These are phyloP conservation scores for Candida verbasci DNA, from an alignment of 805 yeast genomes.

Conservation along the genomic window DNA sequence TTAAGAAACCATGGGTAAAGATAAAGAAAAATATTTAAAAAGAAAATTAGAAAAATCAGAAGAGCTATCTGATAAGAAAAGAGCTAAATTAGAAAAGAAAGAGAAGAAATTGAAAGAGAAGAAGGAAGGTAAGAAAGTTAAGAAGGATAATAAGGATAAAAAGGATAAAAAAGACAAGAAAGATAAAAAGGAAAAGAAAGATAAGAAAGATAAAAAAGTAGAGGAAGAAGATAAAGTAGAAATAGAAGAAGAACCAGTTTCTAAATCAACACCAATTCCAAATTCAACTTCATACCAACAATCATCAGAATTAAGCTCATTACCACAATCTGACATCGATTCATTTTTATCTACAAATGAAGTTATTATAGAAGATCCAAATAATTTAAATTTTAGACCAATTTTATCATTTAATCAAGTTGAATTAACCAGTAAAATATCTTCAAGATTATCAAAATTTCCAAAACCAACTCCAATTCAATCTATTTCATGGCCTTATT, in stretches of 20 bases:
- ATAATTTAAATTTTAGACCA: slow-evolving; percentile 54
- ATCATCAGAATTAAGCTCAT: slow-evolving; percentile 32
- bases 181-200: slow-evolving; percentile 20
- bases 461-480: slow-evolving; percentile 95
- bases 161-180: slow-evolving; percentile 21
- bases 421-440: slow-evolving; percentile 48
- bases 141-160: slow-evolving; percentile 23
- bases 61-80: slow-evolving; percentile 3
- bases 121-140: slow-evolving; percentile 22
- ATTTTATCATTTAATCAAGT: slow-evolving; percentile 63
- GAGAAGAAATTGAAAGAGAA: slow-evolving; percentile 21
- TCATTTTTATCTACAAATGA: slow-evolving; percentile 66
- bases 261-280: slow-evolving; percentile 19
- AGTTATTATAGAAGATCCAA: slow-evolving; percentile 73
- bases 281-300: slow-evolving; percentile 28
- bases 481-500: slow-evolving; percentile 90
- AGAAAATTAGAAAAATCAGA: slow-evolving; percentile 13
- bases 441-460: slow-evolving; percentile 61
- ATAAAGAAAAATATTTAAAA: slow-evolving; percentile 2
- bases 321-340: slow-evolving; percentile 54
- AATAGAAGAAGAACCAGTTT: slow-evolving; percentile 24
- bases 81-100: slow-evolving; percentile 13
- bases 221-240: no score
- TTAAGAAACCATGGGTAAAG: background rate
- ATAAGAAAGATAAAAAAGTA: no score